A percentile compares a stretch with the other conserved stretches of the same genome.
These are phyloP conservation scores for Blakeslea trispora DNA, from an alignment of 371 early-diverging fungal species.

Conservation along the genomic window DNA sequence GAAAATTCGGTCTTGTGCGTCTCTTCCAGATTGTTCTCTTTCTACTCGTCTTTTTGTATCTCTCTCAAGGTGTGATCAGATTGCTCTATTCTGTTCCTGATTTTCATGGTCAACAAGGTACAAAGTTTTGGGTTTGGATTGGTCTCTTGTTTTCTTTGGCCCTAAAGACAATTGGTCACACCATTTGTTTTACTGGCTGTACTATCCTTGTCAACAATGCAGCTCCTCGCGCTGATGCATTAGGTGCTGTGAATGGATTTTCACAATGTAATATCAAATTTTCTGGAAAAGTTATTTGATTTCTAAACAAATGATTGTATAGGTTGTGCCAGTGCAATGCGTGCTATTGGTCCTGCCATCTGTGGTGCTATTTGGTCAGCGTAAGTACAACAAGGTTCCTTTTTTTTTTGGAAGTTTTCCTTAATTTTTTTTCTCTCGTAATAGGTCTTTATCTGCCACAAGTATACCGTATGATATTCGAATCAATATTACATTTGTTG, in stretches of 20 bases:
- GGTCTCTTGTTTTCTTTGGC: conserved; percentile 32
- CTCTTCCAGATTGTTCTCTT: conserved; percentile 54
- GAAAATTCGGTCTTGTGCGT: conserved; percentile 45
- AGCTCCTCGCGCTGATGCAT: conserved; percentile 30
- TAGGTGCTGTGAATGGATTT: conserved; percentile 47
- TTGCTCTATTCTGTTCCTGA: conserved; percentile 36
- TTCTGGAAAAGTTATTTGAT: not conserved
- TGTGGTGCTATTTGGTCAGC: conserved; percentile 47
- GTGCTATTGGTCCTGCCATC: conserved; percentile 48
- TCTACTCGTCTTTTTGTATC: conserved; percentile 42
- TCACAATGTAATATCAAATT: conserved; percentile 36
- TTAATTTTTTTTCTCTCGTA: too few species aligned
- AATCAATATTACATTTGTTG: conserved; percentile 30
- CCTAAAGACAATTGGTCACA: conserved; percentile 40
- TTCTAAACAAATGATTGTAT: too few species aligned
- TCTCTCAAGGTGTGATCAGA: conserved; percentile 40
- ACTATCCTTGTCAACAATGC: conserved; percentile 41
- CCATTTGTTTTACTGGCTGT: conserved; percentile 38
- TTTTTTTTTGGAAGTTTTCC: too few species aligned
- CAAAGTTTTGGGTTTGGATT: conserved; percentile 50
- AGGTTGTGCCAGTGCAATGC: conserved; percentile 48
- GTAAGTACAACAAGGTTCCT: too few species aligned
- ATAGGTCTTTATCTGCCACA: conserved; percentile 29
- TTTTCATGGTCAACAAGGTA: conserved; percentile 27
- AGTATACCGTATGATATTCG: conserved; percentile 32